Percentiles rank a stretch among this genome's conserved stretches.
These are phyloP conservation scores for Volvox carteri DNA, from an alignment of 163 green algal species.

Conservation along the genomic window DNA sequence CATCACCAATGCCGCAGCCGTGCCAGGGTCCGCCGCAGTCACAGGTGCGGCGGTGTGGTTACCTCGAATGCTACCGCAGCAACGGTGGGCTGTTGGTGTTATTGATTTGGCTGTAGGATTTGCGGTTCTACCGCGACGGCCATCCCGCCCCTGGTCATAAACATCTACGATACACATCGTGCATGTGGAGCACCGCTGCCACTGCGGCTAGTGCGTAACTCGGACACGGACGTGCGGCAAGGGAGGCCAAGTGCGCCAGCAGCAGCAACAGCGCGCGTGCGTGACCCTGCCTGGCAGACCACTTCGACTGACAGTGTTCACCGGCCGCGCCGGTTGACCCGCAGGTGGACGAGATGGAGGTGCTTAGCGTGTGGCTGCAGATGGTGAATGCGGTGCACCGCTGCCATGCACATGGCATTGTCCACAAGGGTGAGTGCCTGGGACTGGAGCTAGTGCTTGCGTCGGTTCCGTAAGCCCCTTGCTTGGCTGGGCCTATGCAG, in stretches of 20 bases:
- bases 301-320: too few species aligned
- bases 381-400: constrained; percentile 46
- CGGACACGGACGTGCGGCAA: too few species aligned
- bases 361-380: constrained; percentile 50
- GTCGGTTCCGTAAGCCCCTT: not conserved
- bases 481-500: too few species aligned
- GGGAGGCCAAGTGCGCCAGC: too few species aligned
- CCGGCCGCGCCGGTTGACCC: not conserved
- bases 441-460: not conserved
- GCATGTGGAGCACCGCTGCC: too few species aligned
- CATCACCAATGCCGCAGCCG: not conserved
- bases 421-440: constrained; percentile 31
- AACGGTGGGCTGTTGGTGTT: not conserved
- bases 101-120: too few species aligned
- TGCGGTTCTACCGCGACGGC: too few species aligned
- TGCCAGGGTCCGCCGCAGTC: constrained; percentile 7
- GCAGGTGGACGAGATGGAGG: constrained; percentile 40
- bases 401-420: constrained; percentile 23
- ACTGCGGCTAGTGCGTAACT: too few species aligned
- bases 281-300: too few species aligned
- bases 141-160: too few species aligned
- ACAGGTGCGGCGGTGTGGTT: not conserved
- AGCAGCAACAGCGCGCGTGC: too few species aligned
- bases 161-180: too few species aligned
- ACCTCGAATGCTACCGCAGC: not conserved